Evolutionary conservation across 2,329 filamentous ascomycete species (phyloP).

Genomic region (Arthrobotrys sphaeroides): DNA sequence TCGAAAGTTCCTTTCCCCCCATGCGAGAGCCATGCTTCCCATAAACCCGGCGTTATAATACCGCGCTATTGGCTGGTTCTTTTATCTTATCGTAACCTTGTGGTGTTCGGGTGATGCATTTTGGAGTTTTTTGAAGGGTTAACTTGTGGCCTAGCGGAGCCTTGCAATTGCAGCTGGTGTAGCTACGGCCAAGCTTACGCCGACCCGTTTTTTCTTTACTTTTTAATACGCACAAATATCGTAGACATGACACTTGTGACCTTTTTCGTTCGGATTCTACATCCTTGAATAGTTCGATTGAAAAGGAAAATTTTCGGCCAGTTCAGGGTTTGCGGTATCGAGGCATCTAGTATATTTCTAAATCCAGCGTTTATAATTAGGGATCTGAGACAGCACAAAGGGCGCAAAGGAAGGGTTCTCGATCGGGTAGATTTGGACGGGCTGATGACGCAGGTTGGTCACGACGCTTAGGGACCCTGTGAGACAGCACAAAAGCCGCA

Average conservation of each 20-base stretch:
- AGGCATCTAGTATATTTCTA: no score
- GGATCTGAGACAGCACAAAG: constrained; percentile 37
- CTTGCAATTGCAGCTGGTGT: background rate
- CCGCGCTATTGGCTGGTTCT: background rate
- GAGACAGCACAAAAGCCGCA: constrained; percentile 40
- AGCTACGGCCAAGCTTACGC: background rate
- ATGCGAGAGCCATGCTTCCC: background rate
- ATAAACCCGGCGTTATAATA: no score
- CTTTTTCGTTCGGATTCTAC: no score
- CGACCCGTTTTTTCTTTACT: background rate
- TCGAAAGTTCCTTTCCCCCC: background rate
- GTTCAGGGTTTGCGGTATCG: background rate
- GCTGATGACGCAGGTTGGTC: background rate
- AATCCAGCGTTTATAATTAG: background rate
- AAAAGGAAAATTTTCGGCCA: background rate
- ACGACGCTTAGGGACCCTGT: background rate
- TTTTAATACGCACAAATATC: constrained; percentile 46
- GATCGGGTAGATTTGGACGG: background rate
- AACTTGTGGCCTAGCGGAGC: no score
- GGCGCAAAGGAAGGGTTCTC: constrained; percentile 11
- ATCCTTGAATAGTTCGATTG: no score
- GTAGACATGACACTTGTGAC: constrained; percentile 5
- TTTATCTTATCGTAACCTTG: no score
- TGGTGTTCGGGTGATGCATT: no score
- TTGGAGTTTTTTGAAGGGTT: no score